Evolutionary conservation across 352 stramenopile species (phyloP).

Genomic region (Phytophthora macrochlamydospora): DNA sequence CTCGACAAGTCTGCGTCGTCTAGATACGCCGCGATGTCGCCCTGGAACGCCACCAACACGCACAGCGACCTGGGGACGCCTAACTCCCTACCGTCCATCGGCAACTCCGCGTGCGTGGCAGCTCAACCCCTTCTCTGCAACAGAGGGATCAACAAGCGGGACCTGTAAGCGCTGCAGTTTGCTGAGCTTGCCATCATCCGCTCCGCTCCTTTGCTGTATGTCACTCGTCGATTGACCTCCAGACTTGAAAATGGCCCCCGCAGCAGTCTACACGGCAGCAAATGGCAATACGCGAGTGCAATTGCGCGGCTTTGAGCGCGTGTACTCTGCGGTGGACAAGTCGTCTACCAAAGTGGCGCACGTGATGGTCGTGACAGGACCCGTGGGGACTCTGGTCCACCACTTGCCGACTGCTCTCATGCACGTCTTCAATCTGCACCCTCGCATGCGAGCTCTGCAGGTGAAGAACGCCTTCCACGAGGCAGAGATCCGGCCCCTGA

Average conservation of each 20-base stretch:
- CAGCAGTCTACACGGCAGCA: slow-evolving; percentile 6
- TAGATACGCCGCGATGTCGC: slow-evolving; percentile 24
- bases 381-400: slow-evolving; percentile 6
- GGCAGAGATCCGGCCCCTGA: slow-evolving; percentile 32
- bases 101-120: slow-evolving; percentile 19
- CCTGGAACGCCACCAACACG: slow-evolving; percentile 32
- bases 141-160: slow-evolving; percentile 2
- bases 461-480: slow-evolving; percentile 25
- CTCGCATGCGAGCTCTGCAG: slow-evolving; percentile 39
- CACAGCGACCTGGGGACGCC: slow-evolving; percentile 14
- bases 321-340: slow-evolving; percentile 32
- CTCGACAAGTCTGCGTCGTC: slow-evolving; percentile 8
- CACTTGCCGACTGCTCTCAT: slow-evolving; percentile 28
- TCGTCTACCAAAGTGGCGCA: slow-evolving; percentile 33
- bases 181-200: slow-evolving; percentile 4
- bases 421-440: slow-evolving; percentile 46
- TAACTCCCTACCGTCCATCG: slow-evolving; percentile 11
- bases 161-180: too few relatives aligned
- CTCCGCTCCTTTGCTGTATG: slow-evolving; percentile 4
- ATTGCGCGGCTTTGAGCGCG: slow-evolving; percentile 33
- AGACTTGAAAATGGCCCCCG: slow-evolving; percentile 10
- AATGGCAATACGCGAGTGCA: slow-evolving; percentile 25
- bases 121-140: slow-evolving; percentile 12
- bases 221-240: slow-evolving; percentile 9
- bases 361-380: slow-evolving; percentile 27